Conservation (phyloP, 192 early-diverging fungal genomes). For the Neocallimastix lanati region DNA sequence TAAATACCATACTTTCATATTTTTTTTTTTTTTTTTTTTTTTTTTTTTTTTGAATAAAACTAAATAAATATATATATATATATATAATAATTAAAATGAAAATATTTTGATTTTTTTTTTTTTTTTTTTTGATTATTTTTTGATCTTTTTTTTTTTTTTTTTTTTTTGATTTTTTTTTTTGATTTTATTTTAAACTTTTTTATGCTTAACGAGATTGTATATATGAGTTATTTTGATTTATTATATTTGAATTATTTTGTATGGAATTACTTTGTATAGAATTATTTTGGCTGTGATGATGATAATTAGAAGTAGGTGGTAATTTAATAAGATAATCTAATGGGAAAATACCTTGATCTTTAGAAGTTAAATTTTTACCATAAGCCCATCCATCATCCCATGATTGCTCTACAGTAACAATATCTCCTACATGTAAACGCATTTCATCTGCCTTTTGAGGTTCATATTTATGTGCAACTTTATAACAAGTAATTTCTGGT, state of each 20-base stretch:
- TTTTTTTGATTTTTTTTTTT: too few relatives aligned
- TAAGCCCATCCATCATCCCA: conserved; percentile 14
- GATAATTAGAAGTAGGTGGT: not conserved
- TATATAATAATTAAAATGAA: too few relatives aligned
- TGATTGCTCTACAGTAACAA: conserved; percentile 4
- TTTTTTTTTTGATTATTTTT: too few relatives aligned
- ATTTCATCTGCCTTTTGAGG: conserved; percentile 5
- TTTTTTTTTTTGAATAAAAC: too few relatives aligned
- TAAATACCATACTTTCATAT: too few relatives aligned
- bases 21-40: too few relatives aligned
- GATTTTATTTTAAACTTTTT: too few relatives aligned
- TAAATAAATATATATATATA: too few relatives aligned
- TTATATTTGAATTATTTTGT: too few relatives aligned
- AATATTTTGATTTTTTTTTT: too few relatives aligned
- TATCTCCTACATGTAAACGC: conserved; percentile 3
- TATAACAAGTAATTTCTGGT: not conserved
- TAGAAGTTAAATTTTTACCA: conserved; percentile 3
- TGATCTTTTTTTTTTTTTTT: too few relatives aligned
- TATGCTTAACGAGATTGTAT: not conserved
- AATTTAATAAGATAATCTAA: not conserved
- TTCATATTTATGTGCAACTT: not conserved
- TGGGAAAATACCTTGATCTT: conserved; percentile 8
- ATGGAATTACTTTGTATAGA: not conserved
- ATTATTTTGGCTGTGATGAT: not conserved
- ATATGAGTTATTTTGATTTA: not conserved